Conservation (phyloP, 192 early-diverging fungal genomes). For the Geranomyces variabilis region DNA sequence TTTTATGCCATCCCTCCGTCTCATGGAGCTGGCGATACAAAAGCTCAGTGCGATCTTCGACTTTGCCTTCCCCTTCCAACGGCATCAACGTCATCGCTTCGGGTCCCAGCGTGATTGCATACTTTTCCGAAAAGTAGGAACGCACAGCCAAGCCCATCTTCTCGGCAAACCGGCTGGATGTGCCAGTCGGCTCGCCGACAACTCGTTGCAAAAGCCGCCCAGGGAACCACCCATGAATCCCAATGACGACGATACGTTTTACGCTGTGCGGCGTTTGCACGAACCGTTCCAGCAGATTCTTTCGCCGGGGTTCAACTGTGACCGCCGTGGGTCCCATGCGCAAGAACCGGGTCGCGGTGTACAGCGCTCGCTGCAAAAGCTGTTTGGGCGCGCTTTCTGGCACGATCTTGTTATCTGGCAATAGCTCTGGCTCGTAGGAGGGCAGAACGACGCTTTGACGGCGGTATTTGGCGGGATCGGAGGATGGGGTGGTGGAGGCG, state of each 20-base stretch:
- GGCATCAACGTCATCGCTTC: conserved; percentile 75
- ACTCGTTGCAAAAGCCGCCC: conserved; percentile 62
- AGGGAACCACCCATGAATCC: conserved; percentile 91
- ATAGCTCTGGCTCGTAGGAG: conserved; percentile 39
- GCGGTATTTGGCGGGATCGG: conserved; percentile 24
- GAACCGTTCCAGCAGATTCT: conserved; percentile 22
- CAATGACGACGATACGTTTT: conserved; percentile 71
- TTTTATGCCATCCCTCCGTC: conserved; percentile 34
- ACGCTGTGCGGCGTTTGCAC: conserved; percentile 48
- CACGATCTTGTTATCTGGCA: conserved; percentile 39
- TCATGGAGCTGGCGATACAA: conserved; percentile 74
- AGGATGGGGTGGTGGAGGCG: not conserved
- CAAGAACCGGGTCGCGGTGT: conserved; percentile 20
- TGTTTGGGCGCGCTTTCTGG: conserved; percentile 25
- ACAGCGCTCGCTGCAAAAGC: conserved; percentile 23
- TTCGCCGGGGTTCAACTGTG: conserved; percentile 19
- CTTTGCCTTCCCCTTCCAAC: conserved; percentile 88
- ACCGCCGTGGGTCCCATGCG: not conserved
- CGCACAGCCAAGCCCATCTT: conserved; percentile 75
- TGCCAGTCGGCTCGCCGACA: conserved; percentile 93
- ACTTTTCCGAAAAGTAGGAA: conserved; percentile 39
- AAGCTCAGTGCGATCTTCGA: conserved; percentile 83
- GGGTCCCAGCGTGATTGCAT: conserved; percentile 40
- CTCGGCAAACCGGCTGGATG: conserved; percentile 83
- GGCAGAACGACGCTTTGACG: conserved; percentile 39